These are phyloP conservation scores for Cyphellophora attinorum DNA, from an alignment of 2,329 filamentous ascomycete species.

Conservation along the genomic window DNA sequence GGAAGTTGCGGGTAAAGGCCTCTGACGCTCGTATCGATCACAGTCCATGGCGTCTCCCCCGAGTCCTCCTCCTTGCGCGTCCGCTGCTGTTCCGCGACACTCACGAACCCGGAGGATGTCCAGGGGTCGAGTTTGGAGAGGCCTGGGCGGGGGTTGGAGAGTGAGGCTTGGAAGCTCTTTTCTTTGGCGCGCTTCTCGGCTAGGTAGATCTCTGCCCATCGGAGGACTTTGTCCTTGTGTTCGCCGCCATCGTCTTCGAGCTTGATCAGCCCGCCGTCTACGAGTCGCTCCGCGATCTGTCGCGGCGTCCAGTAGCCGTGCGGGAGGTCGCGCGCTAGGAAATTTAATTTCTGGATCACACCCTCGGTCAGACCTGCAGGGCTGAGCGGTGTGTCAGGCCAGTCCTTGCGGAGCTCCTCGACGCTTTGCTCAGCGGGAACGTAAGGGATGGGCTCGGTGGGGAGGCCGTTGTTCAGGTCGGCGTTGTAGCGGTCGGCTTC, in stretches of 20 bases:
- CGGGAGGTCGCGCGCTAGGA: slow-evolving; percentile 17
- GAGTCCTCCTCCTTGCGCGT: slow-evolving; percentile 11
- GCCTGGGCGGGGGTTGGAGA: no score
- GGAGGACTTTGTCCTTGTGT: slow-evolving; percentile 15
- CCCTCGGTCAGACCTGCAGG: slow-evolving; percentile 12
- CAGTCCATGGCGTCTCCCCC: no score
- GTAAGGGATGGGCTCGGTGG: neutral
- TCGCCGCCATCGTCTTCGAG: slow-evolving; percentile 17
- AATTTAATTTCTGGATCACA: slow-evolving; percentile 18
- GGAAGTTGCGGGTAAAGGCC: slow-evolving; percentile 13
- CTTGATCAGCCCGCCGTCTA: slow-evolving; percentile 14
- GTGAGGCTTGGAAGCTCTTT: no score
- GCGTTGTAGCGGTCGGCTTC: no score
- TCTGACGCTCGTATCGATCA: slow-evolving; percentile 13
- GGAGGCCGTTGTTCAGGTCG: neutral
- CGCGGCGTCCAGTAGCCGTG: slow-evolving; percentile 18
- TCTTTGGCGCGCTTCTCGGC: slow-evolving; percentile 9
- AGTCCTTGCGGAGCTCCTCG: slow-evolving; percentile 15
- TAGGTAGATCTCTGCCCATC: slow-evolving; percentile 12
- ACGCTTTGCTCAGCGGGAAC: slow-evolving; percentile 2
- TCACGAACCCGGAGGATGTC: no score
- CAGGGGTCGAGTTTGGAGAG: no score
- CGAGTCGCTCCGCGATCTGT: slow-evolving; percentile 17
- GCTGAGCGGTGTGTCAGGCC: slow-evolving; percentile 18
- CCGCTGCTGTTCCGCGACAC: slow-evolving; percentile 9